Evolutionary conservation across 345 rosid genomes (phyloP).

Genomic region (Lepidium didymum): DNA sequence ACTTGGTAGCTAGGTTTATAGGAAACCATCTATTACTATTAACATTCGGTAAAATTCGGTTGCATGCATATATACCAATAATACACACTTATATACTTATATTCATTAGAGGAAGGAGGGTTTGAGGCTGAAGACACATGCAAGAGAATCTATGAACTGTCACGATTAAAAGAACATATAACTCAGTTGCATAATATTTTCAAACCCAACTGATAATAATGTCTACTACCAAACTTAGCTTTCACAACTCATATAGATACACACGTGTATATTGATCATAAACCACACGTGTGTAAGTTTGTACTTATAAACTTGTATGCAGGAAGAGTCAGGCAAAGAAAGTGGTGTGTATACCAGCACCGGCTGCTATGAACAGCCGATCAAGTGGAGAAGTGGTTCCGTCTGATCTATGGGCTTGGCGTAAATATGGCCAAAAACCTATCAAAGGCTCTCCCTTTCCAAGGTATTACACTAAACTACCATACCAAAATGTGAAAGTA

Average conservation of each 20-base stretch:
- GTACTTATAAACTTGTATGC: background rate
- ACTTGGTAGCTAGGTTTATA: constrained; percentile 6
- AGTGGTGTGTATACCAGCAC: constrained; percentile 76
- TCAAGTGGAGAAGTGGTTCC: constrained; percentile 78
- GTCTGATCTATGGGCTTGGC: constrained; percentile 98
- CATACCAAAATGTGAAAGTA: background rate
- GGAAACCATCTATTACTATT: background rate
- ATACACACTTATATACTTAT: background rate
- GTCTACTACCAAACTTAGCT: constrained; percentile 26
- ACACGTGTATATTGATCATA: background rate
- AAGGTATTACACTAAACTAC: constrained; percentile 36
- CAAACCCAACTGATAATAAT: constrained; percentile 26
- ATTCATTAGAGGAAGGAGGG: constrained; percentile 8
- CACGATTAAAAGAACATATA: constrained; percentile 24
- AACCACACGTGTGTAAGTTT: constrained; percentile 5
- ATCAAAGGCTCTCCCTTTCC: constrained; percentile 94
- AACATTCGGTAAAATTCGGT: background rate
- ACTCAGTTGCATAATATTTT: constrained; percentile 18
- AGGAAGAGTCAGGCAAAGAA: constrained; percentile 79
- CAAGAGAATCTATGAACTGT: constrained; percentile 33
- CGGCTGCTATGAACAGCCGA: constrained; percentile 68
- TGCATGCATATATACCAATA: constrained; percentile 11
- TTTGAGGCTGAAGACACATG: constrained; percentile 27
- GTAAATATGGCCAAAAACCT: constrained; percentile 87
- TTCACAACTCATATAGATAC: background rate